Base-by-base conservation (phyloP, 2,329 filamentous ascomycete genomes). In the Paraconiothyrium sp. region DNA sequence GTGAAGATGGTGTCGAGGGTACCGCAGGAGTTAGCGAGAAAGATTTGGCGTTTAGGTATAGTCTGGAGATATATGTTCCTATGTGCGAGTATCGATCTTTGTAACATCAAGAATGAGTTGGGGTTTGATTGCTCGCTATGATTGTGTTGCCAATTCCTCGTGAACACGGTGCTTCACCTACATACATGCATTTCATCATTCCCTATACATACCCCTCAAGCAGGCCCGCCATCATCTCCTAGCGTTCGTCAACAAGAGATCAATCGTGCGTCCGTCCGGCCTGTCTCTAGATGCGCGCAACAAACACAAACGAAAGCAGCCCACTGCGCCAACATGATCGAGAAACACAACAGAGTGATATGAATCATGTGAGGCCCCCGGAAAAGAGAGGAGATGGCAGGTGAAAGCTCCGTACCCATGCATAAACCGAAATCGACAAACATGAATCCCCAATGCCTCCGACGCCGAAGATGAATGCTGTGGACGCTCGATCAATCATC, bases 391-490 rank as follows among this genome's bases (percentile, higher is more conserved):
- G 13, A 20, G 20, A 46, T 46, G 43, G 43, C 2, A 46, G 13
- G 39, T 7, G 16, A n/a, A 46, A 46, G 43, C 43, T 46, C 43
- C 43, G 43, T 46, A 46, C 43, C 20, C 43, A 46, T 46, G 43
- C 43, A n/a, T 20, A 20, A 41, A 16, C n/a, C 20, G 16, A 46
- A 46, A 46, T 13, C 20, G 20, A 37, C 43, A 46, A 24, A 46
- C n/a, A 20, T 24, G 20, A 10, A 46, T 10, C 43, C 43, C 20
- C 43, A 20, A 46, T 46, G 20, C 43, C 43, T 24, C 43, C 43
- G 43, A 46, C 43, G 43, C 43, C 43, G n/a, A 46, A 46, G n/a
- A 46, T 46, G 43, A 20, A 46, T 46, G 43, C 20, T 46, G 43
- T 24, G 4, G 24, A 30, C 24, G 24, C 13, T 48, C 16, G 14